Conservation (phyloP, 2,329 filamentous ascomycete genomes). For the Penicillium janthinellum region DNA sequence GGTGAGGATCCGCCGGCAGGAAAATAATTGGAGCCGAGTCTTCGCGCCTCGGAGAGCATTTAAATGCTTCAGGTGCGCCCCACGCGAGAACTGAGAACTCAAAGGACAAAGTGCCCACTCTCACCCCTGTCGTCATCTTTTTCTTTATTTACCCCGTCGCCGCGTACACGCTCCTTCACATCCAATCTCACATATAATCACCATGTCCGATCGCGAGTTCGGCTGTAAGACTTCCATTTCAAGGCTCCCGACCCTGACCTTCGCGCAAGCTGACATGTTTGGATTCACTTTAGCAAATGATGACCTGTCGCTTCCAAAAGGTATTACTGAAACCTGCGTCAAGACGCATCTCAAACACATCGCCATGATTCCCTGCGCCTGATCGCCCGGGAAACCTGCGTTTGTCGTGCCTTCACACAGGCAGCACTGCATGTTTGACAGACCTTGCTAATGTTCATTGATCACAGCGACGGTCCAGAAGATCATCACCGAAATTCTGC, state of each 20-base stretch:
- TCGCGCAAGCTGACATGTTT: slow-evolving; percentile 24
- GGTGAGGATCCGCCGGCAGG: slow-evolving; percentile 33
- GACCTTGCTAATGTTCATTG: slow-evolving; percentile 11
- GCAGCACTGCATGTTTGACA: neutral
- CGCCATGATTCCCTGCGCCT: no score
- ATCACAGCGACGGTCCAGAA: slow-evolving; percentile 67
- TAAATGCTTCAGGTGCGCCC: slow-evolving; percentile 17
- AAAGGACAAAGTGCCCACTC: slow-evolving; percentile 11
- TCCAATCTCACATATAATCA: slow-evolving; percentile 37
- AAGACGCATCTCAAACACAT: neutral
- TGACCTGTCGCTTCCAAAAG: slow-evolving; percentile 63
- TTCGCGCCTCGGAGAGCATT: slow-evolving; percentile 3
- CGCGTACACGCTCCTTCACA: neutral
- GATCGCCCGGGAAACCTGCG: neutral
- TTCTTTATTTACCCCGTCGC: neutral
- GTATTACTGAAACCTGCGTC: slow-evolving; percentile 33
- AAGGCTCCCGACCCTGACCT: slow-evolving; percentile 10
- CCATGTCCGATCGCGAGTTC: slow-evolving; percentile 60
- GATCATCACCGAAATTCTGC: slow-evolving; percentile 93
- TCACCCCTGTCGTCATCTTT: neutral
- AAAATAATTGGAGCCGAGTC: slow-evolving; percentile 24
- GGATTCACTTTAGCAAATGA: slow-evolving; percentile 50
- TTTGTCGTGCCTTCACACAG: neutral
- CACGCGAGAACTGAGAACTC: slow-evolving; percentile 24
- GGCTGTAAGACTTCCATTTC: slow-evolving; percentile 42